Conservation (phyloP, 352 stramenopile genomes). For the Pythium biforme region DNA sequence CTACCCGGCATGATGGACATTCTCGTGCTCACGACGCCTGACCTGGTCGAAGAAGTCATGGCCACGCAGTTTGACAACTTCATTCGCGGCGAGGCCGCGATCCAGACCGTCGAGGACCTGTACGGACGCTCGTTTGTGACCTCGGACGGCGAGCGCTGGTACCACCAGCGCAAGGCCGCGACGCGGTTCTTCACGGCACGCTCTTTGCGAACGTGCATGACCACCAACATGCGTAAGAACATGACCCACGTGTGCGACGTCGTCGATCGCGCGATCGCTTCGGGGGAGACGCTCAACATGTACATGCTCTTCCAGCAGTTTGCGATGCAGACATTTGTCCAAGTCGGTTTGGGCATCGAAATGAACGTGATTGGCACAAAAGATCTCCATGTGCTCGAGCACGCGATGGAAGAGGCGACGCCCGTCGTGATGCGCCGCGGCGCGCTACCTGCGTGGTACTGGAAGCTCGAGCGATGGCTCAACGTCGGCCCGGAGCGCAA, state of each 20-base stretch:
- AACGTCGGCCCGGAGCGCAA: conserved; percentile 41
- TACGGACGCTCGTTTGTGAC: conserved; percentile 43
- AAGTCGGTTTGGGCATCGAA: conserved; percentile 47
- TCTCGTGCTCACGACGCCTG: conserved; percentile 22
- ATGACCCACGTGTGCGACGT: conserved; percentile 28
- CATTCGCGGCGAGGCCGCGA: conserved; percentile 19
- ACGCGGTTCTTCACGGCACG: conserved; percentile 81
- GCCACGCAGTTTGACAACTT: neutral
- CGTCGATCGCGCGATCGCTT: conserved; percentile 20
- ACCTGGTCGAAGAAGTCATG: conserved; percentile 29
- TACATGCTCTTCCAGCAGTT: conserved; percentile 41
- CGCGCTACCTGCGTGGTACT: conserved; percentile 10
- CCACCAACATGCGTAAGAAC: conserved; percentile 1
- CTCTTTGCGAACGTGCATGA: conserved; percentile 41
- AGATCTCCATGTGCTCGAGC: conserved; percentile 14
- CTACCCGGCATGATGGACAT: conserved; percentile 9
- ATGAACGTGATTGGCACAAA: conserved; percentile 32
- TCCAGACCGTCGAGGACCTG: neutral
- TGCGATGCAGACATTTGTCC: conserved; percentile 52
- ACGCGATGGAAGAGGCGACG: conserved; percentile 34
- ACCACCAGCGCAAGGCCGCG: conserved; percentile 71
- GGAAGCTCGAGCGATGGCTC: conserved; percentile 49
- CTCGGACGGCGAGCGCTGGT: conserved; percentile 54
- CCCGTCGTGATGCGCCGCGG: neutral
- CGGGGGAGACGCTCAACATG: conserved; percentile 13